Percentiles rank a stretch among this genome's conserved stretches.
Evolutionary conservation across 805 yeast species (phyloP).

Genomic region (Myxozyma neotropica): DNA sequence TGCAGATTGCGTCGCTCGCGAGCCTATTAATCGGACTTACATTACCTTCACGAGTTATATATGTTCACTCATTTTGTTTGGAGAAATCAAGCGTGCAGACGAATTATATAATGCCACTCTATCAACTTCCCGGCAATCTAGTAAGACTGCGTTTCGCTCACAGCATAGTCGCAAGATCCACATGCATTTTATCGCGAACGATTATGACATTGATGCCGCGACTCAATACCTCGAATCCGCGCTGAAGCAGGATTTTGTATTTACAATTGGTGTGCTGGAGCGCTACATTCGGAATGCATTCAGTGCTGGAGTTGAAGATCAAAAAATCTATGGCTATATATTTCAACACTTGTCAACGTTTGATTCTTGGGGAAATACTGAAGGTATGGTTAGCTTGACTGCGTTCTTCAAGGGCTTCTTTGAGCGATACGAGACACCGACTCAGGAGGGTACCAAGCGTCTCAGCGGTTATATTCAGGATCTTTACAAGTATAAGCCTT

Average conservation of each 20-base stretch:
- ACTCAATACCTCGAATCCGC: conserved; percentile 14
- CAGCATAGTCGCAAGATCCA: neutral
- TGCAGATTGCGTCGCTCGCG: neutral
- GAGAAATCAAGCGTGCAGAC: conserved; percentile 15
- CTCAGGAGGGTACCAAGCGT: neutral
- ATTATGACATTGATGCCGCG: conserved; percentile 13
- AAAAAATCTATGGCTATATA: neutral
- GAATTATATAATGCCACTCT: neutral
- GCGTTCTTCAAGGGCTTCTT: conserved; percentile 8
- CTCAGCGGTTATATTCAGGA: neutral
- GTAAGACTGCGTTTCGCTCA: neutral
- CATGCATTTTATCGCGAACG: conserved; percentile 10
- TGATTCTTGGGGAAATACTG: neutral
- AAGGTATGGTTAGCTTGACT: neutral
- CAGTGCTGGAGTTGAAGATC: neutral
- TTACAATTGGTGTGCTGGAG: conserved; percentile 8
- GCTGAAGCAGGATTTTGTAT: neutral
- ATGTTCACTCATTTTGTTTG: conserved; percentile 9
- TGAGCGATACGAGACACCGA: neutral
- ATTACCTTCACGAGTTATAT: neutral
- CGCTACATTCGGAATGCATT: conserved; percentile 3
- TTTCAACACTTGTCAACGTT: neutral
- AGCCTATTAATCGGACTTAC: neutral
- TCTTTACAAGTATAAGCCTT: neutral
- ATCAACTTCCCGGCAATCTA: too few species aligned